Evolutionary conservation across 306 rosid genomes (phyloP).

Genomic region (Rosa rugosa): DNA sequence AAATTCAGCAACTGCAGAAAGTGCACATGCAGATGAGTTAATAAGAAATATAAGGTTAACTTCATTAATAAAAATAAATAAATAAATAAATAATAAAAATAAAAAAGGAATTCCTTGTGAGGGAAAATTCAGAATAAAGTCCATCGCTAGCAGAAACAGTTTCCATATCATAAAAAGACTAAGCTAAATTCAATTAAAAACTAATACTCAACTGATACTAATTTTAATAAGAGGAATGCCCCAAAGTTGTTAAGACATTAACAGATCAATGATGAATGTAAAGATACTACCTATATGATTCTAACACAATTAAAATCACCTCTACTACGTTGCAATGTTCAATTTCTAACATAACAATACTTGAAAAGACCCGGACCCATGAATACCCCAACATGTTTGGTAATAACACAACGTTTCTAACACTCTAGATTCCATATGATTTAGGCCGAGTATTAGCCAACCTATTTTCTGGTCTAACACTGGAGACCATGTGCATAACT

Average conservation of each 20-base stretch:
- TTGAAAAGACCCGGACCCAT: background rate
- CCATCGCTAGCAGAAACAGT: background rate
- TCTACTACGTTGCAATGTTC: background rate
- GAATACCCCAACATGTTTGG: background rate
- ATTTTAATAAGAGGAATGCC: background rate
- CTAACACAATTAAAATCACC: background rate
- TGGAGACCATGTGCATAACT: slow-evolving; percentile 4
- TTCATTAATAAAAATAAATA: background rate
- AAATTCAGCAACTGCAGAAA: slow-evolving; percentile 76
- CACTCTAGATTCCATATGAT: background rate
- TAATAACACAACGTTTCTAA: background rate
- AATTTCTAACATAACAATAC: background rate
- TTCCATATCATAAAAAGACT: background rate
- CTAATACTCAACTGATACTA: background rate
- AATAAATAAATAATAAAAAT: too few relatives aligned
- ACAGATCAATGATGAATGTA: background rate
- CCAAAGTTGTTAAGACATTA: background rate
- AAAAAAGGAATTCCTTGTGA: background rate
- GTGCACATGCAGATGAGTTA: slow-evolving; percentile 11
- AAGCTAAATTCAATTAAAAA: background rate
- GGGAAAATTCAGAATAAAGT: background rate
- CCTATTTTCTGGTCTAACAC: background rate
- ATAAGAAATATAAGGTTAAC: background rate
- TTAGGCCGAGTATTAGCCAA: too few relatives aligned
- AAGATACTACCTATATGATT: background rate